A percentile compares a stretch with the other conserved stretches of the same genome.
Evolutionary conservation across 495 filamentous ascomycete genomes (phyloP).

Genomic region (Aspergillus biplanus): DNA sequence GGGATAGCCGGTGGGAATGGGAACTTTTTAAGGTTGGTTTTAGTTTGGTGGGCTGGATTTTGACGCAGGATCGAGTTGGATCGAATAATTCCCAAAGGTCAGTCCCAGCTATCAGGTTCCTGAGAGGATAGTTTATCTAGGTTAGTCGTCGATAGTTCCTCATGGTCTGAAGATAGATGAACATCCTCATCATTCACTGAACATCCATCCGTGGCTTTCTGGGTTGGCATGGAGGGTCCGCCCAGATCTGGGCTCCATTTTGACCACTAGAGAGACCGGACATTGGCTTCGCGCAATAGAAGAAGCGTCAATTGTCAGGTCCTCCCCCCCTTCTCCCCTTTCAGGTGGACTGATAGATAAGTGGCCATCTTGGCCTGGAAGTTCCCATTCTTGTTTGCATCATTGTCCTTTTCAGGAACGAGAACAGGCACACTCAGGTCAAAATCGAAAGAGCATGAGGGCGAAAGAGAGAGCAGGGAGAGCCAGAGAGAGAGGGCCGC

Average conservation of each 20-base stretch:
- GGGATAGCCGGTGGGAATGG: neutral
- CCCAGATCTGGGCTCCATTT: neutral
- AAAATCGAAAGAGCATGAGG: neutral
- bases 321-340: neutral
- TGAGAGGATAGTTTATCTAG: neutral
- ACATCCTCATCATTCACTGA: neutral
- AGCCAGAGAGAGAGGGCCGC: neutral
- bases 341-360: neutral
- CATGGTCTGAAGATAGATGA: neutral
- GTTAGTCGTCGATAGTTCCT: neutral
- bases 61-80: neutral
- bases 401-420: neutral
- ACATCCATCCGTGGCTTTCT: neutral
- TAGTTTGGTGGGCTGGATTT: neutral
- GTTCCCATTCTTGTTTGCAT: neutral
- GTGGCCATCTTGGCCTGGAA: neutral
- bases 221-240: too few species aligned
- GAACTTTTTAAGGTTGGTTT: constrained; percentile 1
- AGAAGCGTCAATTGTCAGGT: neutral
- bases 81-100: neutral
- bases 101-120: neutral
- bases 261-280: neutral
- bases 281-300: neutral
- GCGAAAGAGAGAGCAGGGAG: neutral
- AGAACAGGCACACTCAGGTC: neutral